Evolutionary conservation across 2,329 filamentous ascomycete species (phyloP).

Genomic region (Botrytis hyacinthi): DNA sequence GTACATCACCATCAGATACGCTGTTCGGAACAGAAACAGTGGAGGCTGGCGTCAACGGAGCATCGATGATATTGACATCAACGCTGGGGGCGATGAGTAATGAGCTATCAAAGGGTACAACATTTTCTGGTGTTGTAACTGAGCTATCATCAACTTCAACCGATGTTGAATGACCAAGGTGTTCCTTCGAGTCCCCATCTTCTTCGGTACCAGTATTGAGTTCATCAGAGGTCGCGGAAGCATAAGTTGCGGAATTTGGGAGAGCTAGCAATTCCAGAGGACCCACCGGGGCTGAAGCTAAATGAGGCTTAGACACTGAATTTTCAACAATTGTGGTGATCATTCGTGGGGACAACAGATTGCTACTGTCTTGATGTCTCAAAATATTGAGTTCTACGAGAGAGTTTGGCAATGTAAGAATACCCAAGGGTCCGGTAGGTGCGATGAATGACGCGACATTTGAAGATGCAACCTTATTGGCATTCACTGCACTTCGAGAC

Average conservation of each 20-base stretch:
- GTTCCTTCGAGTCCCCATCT: neutral
- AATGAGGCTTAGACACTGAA: neutral
- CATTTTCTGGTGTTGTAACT: neutral
- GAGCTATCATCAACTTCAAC: neutral
- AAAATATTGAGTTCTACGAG: neutral
- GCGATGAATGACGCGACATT: neutral
- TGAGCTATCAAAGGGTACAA: neutral
- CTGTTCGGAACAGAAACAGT: constrained; percentile 19
- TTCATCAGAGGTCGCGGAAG: neutral
- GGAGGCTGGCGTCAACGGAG: neutral
- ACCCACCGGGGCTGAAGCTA: constrained; percentile 28
- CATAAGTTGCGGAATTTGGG: constrained; percentile 44
- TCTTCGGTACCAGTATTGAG: neutral
- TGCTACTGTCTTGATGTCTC: neutral
- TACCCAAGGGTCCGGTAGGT: constrained; percentile 39
- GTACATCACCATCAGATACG: constrained; percentile 23
- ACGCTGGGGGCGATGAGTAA: too few relatives aligned
- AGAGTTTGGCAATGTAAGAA: constrained; percentile 55
- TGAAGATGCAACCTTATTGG: constrained; percentile 36
- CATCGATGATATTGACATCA: neutral
- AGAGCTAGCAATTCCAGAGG: constrained; percentile 49
- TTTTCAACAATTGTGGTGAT: neutral
- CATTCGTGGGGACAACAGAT: neutral
- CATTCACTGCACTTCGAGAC: neutral
- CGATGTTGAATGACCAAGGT: too few relatives aligned